Evolutionary conservation across 225 moss, liverwort and hornwort species (phyloP), one percentile per base, ranked within the genome.

Genomic region (Takakia lepidozioides): DNA sequence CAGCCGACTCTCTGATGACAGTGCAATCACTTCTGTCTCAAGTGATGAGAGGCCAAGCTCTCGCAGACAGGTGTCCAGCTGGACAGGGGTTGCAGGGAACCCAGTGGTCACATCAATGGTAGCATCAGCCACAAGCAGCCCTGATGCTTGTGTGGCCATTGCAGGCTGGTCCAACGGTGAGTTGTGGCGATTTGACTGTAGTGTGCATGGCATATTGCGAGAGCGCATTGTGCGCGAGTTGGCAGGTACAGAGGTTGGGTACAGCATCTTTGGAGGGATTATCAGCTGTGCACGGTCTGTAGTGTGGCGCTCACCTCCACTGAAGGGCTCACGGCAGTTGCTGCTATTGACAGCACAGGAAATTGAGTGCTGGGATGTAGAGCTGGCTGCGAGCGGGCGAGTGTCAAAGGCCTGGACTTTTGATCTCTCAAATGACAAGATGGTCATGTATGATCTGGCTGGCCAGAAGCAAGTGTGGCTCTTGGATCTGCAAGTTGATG

Each of bases 311-410:
- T 70, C 75, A 25, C 49, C 66, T 4, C 46, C 84, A 15, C 51
- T 64, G 25, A 57, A 73, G 43, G 61, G 62, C 15, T 46, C 66
- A 27, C 78, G 80, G 15, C 82, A 90, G 58, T 71, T 95, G 9
- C 68, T 95, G 56, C 56, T 95, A 19, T 61, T 95, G 41, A 90
- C 95, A 50, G 74, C 77, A 17, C 71, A 82, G 34, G 74, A 83
- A 43, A 51, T 93, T 15, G 89, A 95, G 67, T 95, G 90, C 67
- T 95, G 95, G 95, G 76, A 75, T 48, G 80, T 87, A 14, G 80
- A 75, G 18, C 76, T 95, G 26, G 63, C 51, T 48, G 42, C 57
- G 4, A 62, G 69, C 20, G 86, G 90, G 21, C 73, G 53, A 52
- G 82, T 80, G 38, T 60, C 84, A 27, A 58, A 68, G 50, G 67